phyloP scores from a whole-genome alignment of 2,329 filamentous ascomycete species.

The Neodidymelliopsis sp. region DNA sequence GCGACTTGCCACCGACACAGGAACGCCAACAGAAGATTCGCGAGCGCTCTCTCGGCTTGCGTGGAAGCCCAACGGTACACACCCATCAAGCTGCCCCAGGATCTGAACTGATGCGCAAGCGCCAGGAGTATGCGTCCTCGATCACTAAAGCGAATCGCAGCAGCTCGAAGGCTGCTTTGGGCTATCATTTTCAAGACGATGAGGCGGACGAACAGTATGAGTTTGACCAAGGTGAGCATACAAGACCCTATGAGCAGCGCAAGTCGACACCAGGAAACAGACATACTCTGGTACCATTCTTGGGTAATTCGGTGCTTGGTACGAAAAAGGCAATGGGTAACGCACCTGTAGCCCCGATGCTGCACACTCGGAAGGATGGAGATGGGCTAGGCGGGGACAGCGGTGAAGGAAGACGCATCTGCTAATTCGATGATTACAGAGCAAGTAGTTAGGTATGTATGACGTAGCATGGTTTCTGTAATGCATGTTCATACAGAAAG shows the following conservation, averaged over 20 bases:
- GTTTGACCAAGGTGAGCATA: no score
- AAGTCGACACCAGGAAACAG: background rate
- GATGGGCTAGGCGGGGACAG: background rate
- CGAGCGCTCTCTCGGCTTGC: background rate
- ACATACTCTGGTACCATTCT: no score
- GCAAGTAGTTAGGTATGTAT: no score
- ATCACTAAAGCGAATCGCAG: background rate
- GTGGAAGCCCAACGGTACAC: background rate
- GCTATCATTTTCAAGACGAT: background rate
- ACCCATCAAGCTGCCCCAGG: conserved; percentile 2
- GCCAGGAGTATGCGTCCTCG: conserved; percentile 12
- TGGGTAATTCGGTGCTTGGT: conserved; percentile 28
- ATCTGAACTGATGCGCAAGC: conserved; percentile 14
- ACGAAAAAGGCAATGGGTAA: conserved; percentile 14
- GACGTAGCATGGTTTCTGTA: no score
- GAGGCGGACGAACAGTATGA: background rate
- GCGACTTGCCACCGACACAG: background rate
- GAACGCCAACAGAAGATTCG: background rate
- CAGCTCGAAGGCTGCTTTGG: background rate
- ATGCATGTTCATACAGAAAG: no score
- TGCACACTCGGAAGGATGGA: conserved; percentile 19
- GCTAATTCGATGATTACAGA: no score
- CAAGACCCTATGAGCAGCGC: background rate
- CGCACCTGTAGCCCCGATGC: conserved; percentile 37
- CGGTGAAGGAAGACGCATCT: background rate